Percentiles rank a stretch among this genome's conserved stretches.
phyloP scores from a whole-genome alignment of 352 stramenopile species.

The Phytophthora sojae region DNA sequence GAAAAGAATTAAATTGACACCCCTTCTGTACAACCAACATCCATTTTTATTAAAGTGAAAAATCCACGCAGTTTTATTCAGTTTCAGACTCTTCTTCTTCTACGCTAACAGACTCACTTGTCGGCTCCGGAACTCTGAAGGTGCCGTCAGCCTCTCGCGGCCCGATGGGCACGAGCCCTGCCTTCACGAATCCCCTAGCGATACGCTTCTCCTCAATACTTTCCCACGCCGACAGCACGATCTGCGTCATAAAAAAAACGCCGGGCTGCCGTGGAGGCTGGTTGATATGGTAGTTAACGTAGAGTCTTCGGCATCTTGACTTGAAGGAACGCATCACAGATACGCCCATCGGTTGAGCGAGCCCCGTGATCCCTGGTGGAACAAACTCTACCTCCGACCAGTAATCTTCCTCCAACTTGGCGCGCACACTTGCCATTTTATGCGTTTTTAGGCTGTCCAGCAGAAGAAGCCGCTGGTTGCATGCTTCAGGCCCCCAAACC shows the following conservation, averaged over 20 bases:
- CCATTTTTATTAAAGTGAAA: neutral
- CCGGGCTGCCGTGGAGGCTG: neutral
- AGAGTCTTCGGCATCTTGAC: neutral
- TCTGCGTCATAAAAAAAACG: neutral
- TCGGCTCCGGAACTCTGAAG: neutral
- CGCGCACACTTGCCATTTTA: neutral
- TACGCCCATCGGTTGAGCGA: neutral
- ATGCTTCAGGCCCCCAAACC: neutral
- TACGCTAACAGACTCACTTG: neutral
- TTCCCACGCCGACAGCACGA: neutral
- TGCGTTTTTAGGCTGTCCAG: neutral
- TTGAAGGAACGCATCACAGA: neutral
- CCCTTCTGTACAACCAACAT: neutral
- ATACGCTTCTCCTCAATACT: neutral
- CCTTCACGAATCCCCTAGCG: neutral
- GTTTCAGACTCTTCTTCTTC: neutral
- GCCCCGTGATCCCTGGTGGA: neutral
- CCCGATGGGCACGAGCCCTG: neutral
- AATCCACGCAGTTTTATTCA: neutral
- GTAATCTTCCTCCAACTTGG: neutral
- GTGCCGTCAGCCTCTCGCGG: neutral
- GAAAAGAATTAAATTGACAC: neutral
- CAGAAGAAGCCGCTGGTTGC: neutral
- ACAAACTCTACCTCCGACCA: neutral
- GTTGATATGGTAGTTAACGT: neutral